Evolutionary conservation across 2,329 filamentous ascomycete species (phyloP).

Genomic region (Rhynchosporium graminicola): DNA sequence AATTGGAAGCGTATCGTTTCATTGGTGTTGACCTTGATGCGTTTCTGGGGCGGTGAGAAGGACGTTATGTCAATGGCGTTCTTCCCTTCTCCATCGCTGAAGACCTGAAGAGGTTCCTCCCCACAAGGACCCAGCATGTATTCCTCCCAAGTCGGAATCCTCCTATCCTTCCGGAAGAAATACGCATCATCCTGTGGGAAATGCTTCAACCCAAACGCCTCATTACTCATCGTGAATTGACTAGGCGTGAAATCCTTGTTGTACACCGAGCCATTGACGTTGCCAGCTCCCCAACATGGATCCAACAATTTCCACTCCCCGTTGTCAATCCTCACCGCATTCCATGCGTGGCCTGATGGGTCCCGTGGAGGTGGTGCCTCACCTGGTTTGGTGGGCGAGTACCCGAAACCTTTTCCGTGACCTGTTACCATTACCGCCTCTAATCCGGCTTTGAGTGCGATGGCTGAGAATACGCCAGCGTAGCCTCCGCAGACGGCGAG

Average conservation of each 20-base stretch:
- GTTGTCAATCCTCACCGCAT: constrained; percentile 82
- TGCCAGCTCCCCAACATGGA: constrained; percentile 88
- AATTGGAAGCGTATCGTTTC: constrained; percentile 76
- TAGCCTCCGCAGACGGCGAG: constrained; percentile 92
- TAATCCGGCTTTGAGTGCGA: constrained; percentile 78
- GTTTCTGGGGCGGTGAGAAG: constrained; percentile 60
- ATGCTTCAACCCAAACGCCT: constrained; percentile 78
- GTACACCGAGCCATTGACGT: constrained; percentile 60
- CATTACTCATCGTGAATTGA: constrained; percentile 64
- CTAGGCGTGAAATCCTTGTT: constrained; percentile 66
- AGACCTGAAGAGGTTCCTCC: constrained; percentile 50
- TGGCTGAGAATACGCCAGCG: constrained; percentile 75
- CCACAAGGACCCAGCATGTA: constrained; percentile 68
- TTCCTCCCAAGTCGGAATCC: constrained; percentile 73
- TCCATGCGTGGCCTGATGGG: constrained; percentile 80
- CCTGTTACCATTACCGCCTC: constrained; percentile 74
- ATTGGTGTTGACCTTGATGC: constrained; percentile 62
- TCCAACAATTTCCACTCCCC: constrained; percentile 88
- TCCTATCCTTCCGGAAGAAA: constrained; percentile 76
- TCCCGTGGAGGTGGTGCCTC: constrained; percentile 65
- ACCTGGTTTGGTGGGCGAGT: constrained; percentile 61
- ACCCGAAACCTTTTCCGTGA: constrained; percentile 85
- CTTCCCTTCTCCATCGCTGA: constrained; percentile 44
- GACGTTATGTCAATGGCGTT: constrained; percentile 58
- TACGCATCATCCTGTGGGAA: constrained; percentile 69